Evolutionary conservation across 2,329 filamentous ascomycete genomes (phyloP).

Genomic region (Cytospora piceicola): DNA sequence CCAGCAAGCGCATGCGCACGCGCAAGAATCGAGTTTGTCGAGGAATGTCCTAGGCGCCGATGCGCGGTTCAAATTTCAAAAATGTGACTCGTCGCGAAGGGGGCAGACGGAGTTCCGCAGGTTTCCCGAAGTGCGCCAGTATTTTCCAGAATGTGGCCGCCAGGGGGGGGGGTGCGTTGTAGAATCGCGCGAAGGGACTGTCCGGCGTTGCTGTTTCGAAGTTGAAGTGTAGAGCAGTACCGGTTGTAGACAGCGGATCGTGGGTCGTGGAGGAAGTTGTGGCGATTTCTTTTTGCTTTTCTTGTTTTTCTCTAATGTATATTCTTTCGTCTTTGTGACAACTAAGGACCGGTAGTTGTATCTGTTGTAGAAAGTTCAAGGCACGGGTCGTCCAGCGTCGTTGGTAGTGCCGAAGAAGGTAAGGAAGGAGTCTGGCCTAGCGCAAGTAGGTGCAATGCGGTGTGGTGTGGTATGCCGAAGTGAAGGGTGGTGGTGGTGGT

Average conservation of each 20-base stretch:
- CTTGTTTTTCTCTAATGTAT: not conserved
- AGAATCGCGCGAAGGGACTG: constrained; percentile 5
- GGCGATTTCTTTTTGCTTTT: constrained; percentile 3
- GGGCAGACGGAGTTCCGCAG: not conserved
- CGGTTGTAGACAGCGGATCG: constrained; percentile 12
- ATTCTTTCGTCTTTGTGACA: constrained; percentile 12
- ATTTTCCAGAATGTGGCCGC: not conserved
- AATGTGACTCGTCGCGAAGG: constrained; percentile 9
- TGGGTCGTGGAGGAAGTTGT: constrained; percentile 13
- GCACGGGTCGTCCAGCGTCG: constrained; percentile 29
- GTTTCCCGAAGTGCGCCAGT: not conserved
- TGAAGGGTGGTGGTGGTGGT: constrained; percentile 16
- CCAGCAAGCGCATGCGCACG: constrained; percentile 16
- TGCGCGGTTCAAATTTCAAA: not conserved
- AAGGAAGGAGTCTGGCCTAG: constrained; percentile 20
- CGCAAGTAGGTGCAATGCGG: constrained; percentile 15
- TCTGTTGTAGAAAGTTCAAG: constrained; percentile 17
- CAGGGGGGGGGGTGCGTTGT: not conserved
- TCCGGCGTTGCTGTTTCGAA: not conserved
- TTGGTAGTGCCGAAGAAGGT: constrained; percentile 20
- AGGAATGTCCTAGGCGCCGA: not conserved
- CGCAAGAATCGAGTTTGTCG: constrained; percentile 7
- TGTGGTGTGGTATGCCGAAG: constrained; percentile 23
- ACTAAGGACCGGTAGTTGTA: constrained; percentile 22
- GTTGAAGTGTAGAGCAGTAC: not conserved